Evolutionary conservation across 257 asterid genomes (phyloP), one percentile per base, ranked within the genome.

Genomic region (Petrea volubilis): DNA sequence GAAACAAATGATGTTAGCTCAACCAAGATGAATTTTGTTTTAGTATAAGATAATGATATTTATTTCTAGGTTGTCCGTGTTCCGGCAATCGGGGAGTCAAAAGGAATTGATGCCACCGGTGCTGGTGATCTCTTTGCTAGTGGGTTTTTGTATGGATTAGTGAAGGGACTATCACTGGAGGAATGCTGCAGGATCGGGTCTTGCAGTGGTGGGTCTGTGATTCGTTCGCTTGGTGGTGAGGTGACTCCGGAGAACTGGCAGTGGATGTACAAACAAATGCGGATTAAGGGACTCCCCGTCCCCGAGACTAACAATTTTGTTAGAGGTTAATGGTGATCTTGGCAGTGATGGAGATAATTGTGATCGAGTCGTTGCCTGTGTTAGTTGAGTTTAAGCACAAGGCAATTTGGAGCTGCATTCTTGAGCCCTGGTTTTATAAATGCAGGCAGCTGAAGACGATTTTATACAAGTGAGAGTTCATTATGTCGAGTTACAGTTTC

Each of bases 61-160:
- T n/a, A n/a, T n/a, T 40, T 67, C n/a, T 57, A 90, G 98, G 87
- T 92, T 59, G 99, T 85, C 10, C 87, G 79, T 13, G 87, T 95
- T 31, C 95, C 95, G 11, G 98, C 99, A 49, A 85, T 87, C 2
- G 95, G 96, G 12, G 87, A 88, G 78, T 36, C 85, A 3, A 90
- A 84, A 80, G 93, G 95, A 1, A 80, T 82, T 21, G 98, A 95
- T 75, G 96, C 99, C 41, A 94, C 99, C 0, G 99, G 99, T 64
- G 99, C 99, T 0, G 99, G 99, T 6, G 99, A 94, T 83, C 93
- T 94, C 20, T 94, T 94, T 56, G 99, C 98, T 0, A 76, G 99
- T 38, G 99, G 99, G 8, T 94, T 91, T 82, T 65, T 94, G 73
- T 94, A 91, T 21, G 99, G 99, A 49, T 72, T 95, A 72, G 88